These are phyloP conservation scores for Steccherinum ochraceum DNA, from an alignment of 768 basidiomycete species.

Conservation along the genomic window DNA sequence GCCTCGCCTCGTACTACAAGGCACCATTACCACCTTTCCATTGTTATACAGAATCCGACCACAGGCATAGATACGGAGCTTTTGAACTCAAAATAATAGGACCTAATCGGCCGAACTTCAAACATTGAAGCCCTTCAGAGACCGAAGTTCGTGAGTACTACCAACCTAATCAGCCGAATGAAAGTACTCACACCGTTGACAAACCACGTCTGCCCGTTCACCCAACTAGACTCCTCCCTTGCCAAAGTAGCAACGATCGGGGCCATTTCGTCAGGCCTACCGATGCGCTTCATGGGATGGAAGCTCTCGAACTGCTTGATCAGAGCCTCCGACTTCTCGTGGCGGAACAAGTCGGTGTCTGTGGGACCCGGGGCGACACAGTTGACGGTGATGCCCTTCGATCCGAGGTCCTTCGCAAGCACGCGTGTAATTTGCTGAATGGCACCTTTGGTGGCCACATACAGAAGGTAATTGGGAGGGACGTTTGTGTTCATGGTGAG, in stretches of 20 bases:
- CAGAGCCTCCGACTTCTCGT: conserved; percentile 36
- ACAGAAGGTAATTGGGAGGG: conserved; percentile 37
- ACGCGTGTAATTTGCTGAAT: conserved; percentile 48
- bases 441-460: conserved; percentile 48
- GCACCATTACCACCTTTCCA: too few species aligned
- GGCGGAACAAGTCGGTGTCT: conserved; percentile 43
- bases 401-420: conserved; percentile 47
- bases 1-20: too few species aligned
- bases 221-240: conserved; percentile 45
- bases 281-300: conserved; percentile 38
- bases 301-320: conserved; percentile 35
- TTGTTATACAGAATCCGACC: too few species aligned
- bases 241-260: conserved; percentile 44
- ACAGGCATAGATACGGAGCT: too few species aligned
- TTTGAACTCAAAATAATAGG: too few species aligned
- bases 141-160: too few species aligned
- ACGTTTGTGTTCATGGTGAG: conserved; percentile 35
- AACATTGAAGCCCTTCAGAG: too few species aligned
- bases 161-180: too few species aligned
- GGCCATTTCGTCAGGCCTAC: conserved; percentile 42
- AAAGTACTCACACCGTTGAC: conserved; percentile 42
- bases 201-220: conserved; percentile 45
- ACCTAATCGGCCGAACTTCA: too few species aligned
- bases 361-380: conserved; percentile 42
- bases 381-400: conserved; percentile 44